A percentile compares a stretch with the other conserved stretches of the same genome.
These are phyloP conservation scores for Xylariales sp. DNA, from an alignment of 2,329 filamentous ascomycete genomes.

Conservation along the genomic window DNA sequence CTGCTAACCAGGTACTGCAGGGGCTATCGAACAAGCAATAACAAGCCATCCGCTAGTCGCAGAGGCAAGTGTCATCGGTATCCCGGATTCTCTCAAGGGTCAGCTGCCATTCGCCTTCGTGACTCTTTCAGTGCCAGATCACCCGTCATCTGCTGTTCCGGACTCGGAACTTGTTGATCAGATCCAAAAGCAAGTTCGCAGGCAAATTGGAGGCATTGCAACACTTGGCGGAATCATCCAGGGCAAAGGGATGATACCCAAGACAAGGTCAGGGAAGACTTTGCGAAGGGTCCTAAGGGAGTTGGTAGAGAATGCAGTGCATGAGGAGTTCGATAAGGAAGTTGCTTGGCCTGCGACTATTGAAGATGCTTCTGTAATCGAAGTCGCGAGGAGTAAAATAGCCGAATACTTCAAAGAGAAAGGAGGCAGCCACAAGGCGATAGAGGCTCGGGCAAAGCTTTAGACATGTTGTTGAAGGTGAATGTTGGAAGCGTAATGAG, in stretches of 20 bases:
- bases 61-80: conserved; percentile 80
- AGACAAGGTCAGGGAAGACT: conserved; percentile 90
- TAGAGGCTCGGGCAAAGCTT: conserved; percentile 28
- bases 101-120: conserved; percentile 91
- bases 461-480: too few relatives aligned
- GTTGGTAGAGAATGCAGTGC: conserved; percentile 75
- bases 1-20: too few relatives aligned
- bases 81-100: conserved; percentile 82
- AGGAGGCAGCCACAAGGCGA: conserved; percentile 35
- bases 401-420: conserved; percentile 67
- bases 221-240: conserved; percentile 81
- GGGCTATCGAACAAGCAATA: conserved; percentile 86
- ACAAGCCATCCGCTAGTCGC: conserved; percentile 73
- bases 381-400: conserved; percentile 66
- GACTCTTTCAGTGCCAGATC: conserved; percentile 43
- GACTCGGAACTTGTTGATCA: conserved; percentile 46
- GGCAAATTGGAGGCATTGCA: conserved; percentile 84
- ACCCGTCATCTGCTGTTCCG: conserved; percentile 47
- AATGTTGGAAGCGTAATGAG: too few relatives aligned
- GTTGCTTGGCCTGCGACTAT: conserved; percentile 79
- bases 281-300: conserved; percentile 76
- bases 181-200: conserved; percentile 67
- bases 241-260: conserved; percentile 81
- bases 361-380: conserved; percentile 72
- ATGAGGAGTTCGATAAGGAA: conserved; percentile 65